phyloP scores from a whole-genome alignment of 2,329 filamentous ascomycete species.

The Dothiorella sarmentorum region DNA sequence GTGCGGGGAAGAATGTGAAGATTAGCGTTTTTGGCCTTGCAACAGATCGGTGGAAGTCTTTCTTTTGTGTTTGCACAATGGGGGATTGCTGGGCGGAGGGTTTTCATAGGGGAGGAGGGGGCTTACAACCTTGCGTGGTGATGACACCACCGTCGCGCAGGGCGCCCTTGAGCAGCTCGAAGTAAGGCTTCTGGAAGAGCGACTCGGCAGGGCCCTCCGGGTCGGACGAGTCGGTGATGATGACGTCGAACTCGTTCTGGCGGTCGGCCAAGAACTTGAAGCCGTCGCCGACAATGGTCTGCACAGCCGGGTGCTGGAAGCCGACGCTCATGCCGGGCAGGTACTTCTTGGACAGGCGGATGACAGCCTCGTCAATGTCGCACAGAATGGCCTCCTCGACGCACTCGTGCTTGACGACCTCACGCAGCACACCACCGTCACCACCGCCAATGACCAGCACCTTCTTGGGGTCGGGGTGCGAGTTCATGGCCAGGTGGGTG shows the following conservation, averaged over 20 bases:
- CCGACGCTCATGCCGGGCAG: conserved; percentile 90
- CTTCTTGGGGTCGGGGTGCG: conserved; percentile 96
- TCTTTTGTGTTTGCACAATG: not conserved
- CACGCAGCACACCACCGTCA: conserved; percentile 94
- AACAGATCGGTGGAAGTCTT: not conserved
- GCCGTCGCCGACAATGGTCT: conserved; percentile 89
- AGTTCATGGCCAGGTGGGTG: conserved; percentile 96
- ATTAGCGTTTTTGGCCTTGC: conserved; percentile 25
- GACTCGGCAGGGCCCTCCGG: conserved; percentile 94
- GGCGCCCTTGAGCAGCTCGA: conserved; percentile 85
- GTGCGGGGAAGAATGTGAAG: conserved; percentile 19
- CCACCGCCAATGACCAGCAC: conserved; percentile 97
- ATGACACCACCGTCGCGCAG: conserved; percentile 95
- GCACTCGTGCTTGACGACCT: conserved; percentile 98
- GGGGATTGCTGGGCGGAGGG: not conserved
- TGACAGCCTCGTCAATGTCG: conserved; percentile 99
- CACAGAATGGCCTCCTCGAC: conserved; percentile 95
- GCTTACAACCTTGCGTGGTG: conserved; percentile 99
- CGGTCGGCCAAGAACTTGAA: conserved; percentile 98
- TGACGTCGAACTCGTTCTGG: conserved; percentile 97
- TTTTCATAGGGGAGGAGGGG: conserved; percentile 45
- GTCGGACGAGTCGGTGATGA: conserved; percentile 98
- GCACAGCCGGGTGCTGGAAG: conserved; percentile 90
- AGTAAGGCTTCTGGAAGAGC: conserved; percentile 98
- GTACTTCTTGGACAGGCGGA: conserved; percentile 97